Evolutionary conservation across 2,329 filamentous ascomycete genomes (phyloP), one percentile per base, ranked within the genome.

Genomic region (Curvularia sp.): DNA sequence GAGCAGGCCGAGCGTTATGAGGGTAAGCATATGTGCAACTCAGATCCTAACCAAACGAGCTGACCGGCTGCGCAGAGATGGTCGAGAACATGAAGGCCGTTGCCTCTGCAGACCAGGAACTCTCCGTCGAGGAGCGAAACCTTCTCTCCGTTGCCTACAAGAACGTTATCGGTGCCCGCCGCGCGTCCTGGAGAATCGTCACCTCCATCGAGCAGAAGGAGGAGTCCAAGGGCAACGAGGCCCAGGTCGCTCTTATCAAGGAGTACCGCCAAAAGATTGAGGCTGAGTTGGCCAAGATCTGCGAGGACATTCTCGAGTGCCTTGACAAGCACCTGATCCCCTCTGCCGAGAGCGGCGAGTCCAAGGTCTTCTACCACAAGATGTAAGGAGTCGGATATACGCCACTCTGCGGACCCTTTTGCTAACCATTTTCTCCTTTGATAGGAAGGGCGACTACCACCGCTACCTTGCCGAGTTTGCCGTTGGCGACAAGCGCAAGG

Each of bases 1-100:
- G 95, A 99, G 90, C 95, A 99, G 89, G 95, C 95, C 83, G 95
- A 99, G 89, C 94, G 95, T 81, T 99, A 99, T 84, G 95, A 99
- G 87, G 95, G 95, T 98, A 76, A 74, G 78, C 53, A 49, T 60
- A 31, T 57, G 28, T 38, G 13, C 50, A 31, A 51, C 31, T 15
- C 31, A 22, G 55, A 49, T 49, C 35, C 53, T 49, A 44, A 55
- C 35, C 24, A 28, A 13, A 55, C 52, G 42, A 50, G 53, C 68
- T 75, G 60, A 75, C 55, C 30, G 24, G 35, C 52, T 44, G 24
- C 67, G 58, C 82, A 97, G 94, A 97, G 84, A 97, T 98, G 94
- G 94, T 98, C 72, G 93, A 97, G 86, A 97, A 97, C 88, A 98
- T 98, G 94, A 98, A 97, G 89, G 89, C 91, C 72, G 94, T 97